These are phyloP conservation scores for Fusarium avenaceum DNA, from an alignment of 2,329 filamentous ascomycete genomes.

Conservation along the genomic window DNA sequence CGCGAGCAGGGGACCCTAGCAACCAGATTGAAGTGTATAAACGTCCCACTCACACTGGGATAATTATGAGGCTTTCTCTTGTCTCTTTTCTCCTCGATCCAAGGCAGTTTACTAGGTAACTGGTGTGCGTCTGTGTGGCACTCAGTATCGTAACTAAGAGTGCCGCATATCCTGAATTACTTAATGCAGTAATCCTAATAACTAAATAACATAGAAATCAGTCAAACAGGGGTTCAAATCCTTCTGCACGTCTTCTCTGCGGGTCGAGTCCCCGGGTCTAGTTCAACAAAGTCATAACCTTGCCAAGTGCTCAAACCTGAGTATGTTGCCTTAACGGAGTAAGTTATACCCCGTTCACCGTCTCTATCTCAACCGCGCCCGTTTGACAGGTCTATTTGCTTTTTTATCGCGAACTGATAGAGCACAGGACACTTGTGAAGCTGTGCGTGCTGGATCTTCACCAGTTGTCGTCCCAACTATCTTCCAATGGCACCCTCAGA, in stretches of 20 bases:
- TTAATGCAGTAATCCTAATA: not conserved
- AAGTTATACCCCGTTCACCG: not conserved
- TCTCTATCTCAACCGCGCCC: not conserved
- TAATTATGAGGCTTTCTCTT: not conserved
- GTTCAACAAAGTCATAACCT: not conserved
- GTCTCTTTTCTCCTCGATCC: not conserved
- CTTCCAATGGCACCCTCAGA: too few species aligned
- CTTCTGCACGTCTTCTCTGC: not conserved
- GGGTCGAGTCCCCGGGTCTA: not conserved
- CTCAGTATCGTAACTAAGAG: not conserved
- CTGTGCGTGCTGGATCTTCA: not conserved
- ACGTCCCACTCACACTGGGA: not conserved
- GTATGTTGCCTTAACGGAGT: not conserved
- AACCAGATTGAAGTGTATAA: conserved; percentile 6
- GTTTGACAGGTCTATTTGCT: not conserved
- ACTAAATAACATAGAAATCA: too few species aligned
- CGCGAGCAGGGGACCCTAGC: not conserved
- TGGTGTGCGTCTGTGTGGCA: not conserved
- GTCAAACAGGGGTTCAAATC: not conserved
- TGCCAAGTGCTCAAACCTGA: not conserved
- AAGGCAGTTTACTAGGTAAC: too few species aligned
- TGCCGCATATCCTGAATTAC: not conserved
- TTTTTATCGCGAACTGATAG: not conserved
- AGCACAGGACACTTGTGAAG: not conserved
- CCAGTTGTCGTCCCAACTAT: too few species aligned